These are phyloP conservation scores for Candida pseudoviswanathii DNA, from an alignment of 1,139 yeast genomes.

Conservation along the genomic window DNA sequence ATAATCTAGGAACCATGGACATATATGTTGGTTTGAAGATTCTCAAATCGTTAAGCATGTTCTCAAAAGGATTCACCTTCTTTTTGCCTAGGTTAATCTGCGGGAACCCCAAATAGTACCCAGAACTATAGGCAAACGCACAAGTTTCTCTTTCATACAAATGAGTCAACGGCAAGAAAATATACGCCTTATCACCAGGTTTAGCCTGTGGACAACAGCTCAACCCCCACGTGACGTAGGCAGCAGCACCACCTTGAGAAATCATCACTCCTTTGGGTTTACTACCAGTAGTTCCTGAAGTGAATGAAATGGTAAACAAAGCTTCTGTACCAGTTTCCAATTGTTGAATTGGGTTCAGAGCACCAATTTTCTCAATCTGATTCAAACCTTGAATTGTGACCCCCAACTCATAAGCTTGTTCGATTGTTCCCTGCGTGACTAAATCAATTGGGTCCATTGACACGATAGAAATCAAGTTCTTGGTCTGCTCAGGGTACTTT, in stretches of 20 bases:
- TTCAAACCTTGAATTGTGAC: slow-evolving; percentile 41
- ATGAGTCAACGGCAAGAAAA: slow-evolving; percentile 40
- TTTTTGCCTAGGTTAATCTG: slow-evolving; percentile 21
- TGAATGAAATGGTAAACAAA: slow-evolving; percentile 66
- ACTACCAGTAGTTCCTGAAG: slow-evolving; percentile 71
- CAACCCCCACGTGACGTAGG: slow-evolving; percentile 39
- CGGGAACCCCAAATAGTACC: slow-evolving; percentile 46
- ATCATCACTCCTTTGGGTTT: slow-evolving; percentile 68
- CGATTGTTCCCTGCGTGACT: slow-evolving; percentile 16
- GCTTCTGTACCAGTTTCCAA: slow-evolving; percentile 54
- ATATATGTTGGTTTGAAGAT: slow-evolving; percentile 35
- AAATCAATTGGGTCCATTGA: slow-evolving; percentile 33
- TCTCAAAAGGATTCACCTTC: slow-evolving; percentile 16
- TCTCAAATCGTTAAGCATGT: slow-evolving; percentile 25
- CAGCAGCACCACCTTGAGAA: slow-evolving; percentile 51
- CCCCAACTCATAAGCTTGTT: slow-evolving; percentile 21
- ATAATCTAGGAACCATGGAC: slow-evolving; percentile 36
- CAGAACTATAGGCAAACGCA: slow-evolving; percentile 33
- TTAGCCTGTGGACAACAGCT: slow-evolving; percentile 19
- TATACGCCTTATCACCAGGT: slow-evolving; percentile 21
- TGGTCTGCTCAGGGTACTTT: slow-evolving; percentile 20
- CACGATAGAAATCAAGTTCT: slow-evolving; percentile 27
- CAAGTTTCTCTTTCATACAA: slow-evolving; percentile 37
- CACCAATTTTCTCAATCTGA: slow-evolving; percentile 55
- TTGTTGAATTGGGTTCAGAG: slow-evolving; percentile 39